These are phyloP conservation scores for Dovyalis caffra DNA, from an alignment of 345 rosid species.

Conservation along the genomic window DNA sequence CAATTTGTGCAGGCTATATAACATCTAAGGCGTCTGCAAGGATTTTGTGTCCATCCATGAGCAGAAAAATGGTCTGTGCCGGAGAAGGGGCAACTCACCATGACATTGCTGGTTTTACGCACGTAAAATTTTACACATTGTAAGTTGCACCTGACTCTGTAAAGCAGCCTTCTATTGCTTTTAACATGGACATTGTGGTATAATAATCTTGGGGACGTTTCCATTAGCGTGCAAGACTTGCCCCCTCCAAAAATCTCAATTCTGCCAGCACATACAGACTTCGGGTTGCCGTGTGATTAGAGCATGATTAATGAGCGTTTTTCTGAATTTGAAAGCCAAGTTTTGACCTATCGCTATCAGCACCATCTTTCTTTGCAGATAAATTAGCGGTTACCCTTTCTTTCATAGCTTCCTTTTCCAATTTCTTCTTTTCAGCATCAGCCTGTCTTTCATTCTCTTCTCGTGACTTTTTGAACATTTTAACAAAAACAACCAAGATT, in stretches of 20 bases:
- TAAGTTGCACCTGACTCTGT: not conserved
- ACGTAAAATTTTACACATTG: not conserved
- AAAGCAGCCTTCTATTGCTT: not conserved
- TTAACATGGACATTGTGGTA: not conserved
- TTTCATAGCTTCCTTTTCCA: constrained; percentile 85
- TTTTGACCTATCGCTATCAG: constrained; percentile 31
- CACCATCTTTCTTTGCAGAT: constrained; percentile 51
- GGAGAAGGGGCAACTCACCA: not conserved
- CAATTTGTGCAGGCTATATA: not conserved
- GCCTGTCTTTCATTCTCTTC: constrained; percentile 82
- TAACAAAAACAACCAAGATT: constrained; percentile 69
- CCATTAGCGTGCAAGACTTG: not conserved
- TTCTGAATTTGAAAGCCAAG: constrained; percentile 34
- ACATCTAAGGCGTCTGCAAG: not conserved
- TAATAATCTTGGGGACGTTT: not conserved
- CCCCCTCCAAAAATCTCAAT: not conserved
- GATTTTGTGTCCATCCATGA: not conserved
- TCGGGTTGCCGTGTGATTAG: not conserved
- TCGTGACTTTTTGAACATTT: constrained; percentile 77
- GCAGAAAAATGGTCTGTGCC: not conserved
- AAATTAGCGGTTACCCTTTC: constrained; percentile 46
- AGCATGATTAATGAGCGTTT: constrained; percentile 13
- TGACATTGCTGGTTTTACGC: not conserved
- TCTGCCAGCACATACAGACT: no score
- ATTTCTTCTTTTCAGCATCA: constrained; percentile 85